phyloP scores from a whole-genome alignment of 495 filamentous ascomycete genomes.

The Wilcoxina mikolae region DNA sequence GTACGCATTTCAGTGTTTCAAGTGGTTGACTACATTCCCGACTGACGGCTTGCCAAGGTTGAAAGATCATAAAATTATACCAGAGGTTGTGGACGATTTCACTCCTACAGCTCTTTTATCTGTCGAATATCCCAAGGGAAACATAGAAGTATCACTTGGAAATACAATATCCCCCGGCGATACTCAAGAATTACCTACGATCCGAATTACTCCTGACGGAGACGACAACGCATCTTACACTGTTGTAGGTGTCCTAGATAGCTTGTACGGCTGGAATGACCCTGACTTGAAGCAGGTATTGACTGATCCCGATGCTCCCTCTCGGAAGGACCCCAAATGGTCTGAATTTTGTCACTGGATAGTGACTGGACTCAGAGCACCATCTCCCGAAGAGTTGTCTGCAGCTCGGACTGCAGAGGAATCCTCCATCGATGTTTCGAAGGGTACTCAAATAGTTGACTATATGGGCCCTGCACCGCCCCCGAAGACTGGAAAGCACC shows the following conservation, averaged over 20 bases:
- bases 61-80: conserved; percentile 46
- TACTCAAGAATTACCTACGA: conserved; percentile 37
- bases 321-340: conserved; percentile 47
- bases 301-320: conserved; percentile 59
- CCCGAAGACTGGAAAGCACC: conserved; percentile 48
- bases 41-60: conserved; percentile 32
- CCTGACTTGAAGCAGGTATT: conserved; percentile 28
- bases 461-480: conserved; percentile 51
- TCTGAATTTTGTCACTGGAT: conserved; percentile 65
- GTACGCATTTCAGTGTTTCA: conserved; percentile 11
- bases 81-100: conserved; percentile 53
- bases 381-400: conserved; percentile 14
- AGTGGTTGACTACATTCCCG: background rate
- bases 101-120: conserved; percentile 39
- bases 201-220: conserved; percentile 32
- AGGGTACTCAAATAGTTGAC: conserved; percentile 36
- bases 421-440: conserved; percentile 13
- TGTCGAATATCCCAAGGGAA: conserved; percentile 36
- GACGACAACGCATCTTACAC: conserved; percentile 19
- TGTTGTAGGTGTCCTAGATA: conserved; percentile 12
- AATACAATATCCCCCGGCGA: conserved; percentile 43
- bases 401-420: conserved; percentile 12
- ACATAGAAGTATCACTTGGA: conserved; percentile 39
- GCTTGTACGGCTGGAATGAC: conserved; percentile 4
- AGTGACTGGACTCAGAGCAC: conserved; percentile 34